These are phyloP conservation scores for Guadua angustifolia DNA, from an alignment of 176 grass and related monocot genomes.

Conservation along the genomic window DNA sequence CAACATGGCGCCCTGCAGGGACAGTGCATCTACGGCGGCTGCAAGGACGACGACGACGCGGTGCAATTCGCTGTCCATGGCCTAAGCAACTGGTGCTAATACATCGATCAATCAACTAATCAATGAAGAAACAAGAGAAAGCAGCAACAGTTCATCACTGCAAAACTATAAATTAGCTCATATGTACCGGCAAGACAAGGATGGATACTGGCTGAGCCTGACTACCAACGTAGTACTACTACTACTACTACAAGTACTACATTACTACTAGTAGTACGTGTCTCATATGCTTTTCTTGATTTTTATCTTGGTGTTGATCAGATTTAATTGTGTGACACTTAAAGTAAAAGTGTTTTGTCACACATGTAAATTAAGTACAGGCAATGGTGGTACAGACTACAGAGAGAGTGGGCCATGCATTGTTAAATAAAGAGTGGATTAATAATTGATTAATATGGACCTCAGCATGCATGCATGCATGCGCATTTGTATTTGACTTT, in stretches of 20 bases:
- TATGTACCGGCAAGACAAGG: constrained; percentile 16
- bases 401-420: constrained; percentile 22
- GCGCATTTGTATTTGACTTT: constrained; percentile 35
- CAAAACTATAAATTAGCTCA: neutral
- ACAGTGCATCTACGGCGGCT: constrained; percentile 48
- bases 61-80: constrained; percentile 51
- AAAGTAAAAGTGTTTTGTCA: constrained; percentile 23
- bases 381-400: constrained; percentile 28
- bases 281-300: neutral
- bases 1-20: constrained; percentile 52
- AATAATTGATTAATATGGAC: constrained; percentile 13
- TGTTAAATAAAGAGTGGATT: constrained; percentile 49
- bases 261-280: neutral
- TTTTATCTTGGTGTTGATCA: constrained; percentile 18
- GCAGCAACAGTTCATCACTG: neutral
- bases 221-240: neutral
- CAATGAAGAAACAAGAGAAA: neutral
- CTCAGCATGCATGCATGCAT: neutral
- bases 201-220: constrained; percentile 18
- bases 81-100: constrained; percentile 57
- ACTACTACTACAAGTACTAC: neutral
- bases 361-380: constrained; percentile 55
- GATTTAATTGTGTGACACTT: constrained; percentile 3
- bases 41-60: constrained; percentile 33
- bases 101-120: neutral